A percentile compares a stretch with the other conserved stretches of the same genome.
phyloP scores from a whole-genome alignment of 805 yeast genomes.

The Zygotorulaspora chibaensis region DNA sequence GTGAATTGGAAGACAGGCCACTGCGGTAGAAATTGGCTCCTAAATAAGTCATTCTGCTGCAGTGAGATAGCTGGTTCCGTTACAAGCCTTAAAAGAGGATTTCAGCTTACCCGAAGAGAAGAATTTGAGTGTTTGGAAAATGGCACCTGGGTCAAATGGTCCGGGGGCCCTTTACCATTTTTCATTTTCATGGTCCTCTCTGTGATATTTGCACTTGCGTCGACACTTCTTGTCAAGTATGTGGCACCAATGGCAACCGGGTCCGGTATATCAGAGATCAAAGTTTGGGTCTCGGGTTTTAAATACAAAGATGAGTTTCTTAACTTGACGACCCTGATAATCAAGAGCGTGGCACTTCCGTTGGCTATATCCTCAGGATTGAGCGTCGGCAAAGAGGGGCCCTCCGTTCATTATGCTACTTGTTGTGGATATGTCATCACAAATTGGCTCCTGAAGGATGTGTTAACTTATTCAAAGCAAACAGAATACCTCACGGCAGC shows the following conservation, averaged over 20 bases:
- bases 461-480: constrained; percentile 32
- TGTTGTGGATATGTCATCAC: constrained; percentile 88
- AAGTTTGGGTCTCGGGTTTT: constrained; percentile 90
- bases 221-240: constrained; percentile 63
- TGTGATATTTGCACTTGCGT: constrained; percentile 52
- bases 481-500: constrained; percentile 67
- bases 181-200: constrained; percentile 56
- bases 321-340: constrained; percentile 62
- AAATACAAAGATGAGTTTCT: constrained; percentile 66
- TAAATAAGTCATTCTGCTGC: constrained; percentile 79
- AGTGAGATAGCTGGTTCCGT: constrained; percentile 44
- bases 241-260: constrained; percentile 94
- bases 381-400: constrained; percentile 96
- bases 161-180: constrained; percentile 45
- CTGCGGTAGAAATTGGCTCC: constrained; percentile 64
- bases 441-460: constrained; percentile 42
- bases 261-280: constrained; percentile 94
- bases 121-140: constrained; percentile 46
- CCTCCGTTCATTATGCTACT: constrained; percentile 95
- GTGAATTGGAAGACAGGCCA: constrained; percentile 74
- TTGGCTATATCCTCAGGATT: constrained; percentile 89
- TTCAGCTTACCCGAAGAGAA: constrained; percentile 25
- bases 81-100: constrained; percentile 18
- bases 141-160: constrained; percentile 63
- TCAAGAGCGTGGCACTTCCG: constrained; percentile 80